Base-by-base conservation (phyloP, 75 land plant species). In the Sequoiadendron giganteum region DNA sequence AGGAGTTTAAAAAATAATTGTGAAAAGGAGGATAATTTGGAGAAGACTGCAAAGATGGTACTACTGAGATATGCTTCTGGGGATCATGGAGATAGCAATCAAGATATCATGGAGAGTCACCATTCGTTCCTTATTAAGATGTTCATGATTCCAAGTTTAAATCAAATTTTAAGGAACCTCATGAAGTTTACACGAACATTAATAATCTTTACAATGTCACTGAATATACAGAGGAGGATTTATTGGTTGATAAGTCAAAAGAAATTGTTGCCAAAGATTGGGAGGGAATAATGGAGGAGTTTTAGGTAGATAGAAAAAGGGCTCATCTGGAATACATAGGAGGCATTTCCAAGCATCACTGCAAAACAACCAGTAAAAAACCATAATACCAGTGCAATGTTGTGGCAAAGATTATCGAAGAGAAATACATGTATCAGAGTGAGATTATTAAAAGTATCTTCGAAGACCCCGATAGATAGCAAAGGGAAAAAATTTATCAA, bases 11-110 rank as follows among this genome's bases (percentile, higher is more conserved):
- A n/a, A n/a, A n/a, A n/a, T n/a, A n/a, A n/a, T n/a, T n/a, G n/a
- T n/a, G n/a, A n/a, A n/a, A n/a, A n/a, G n/a, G 25, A 39, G 21
- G 43, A 78, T 78, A 78, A 78, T 78, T 19, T 40, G 25, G 81
- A 78, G 45, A 39, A 34, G 18, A 40, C 19, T 78, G 42, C 81
- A 40, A n/a, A 92, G 54, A 86, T 92, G 52, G 80, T 91, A 6
- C 18, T 95, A 43, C 18, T 4, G 14, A 86, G 96, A 34, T 86
- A 36, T 21, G 5, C 92, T 25, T 28, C 86, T 0, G 89, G 90
- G 36, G 91, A 92, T 84, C 93, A 95, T 72, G 93, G 90, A 65
- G 91, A 93, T 7, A 91, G 94, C 1, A 94, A 95, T 80, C 92
- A 95, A 39, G 96, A 93, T 86, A 65, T 93, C 73, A 55, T 91